Evolutionary conservation across 1,139 yeast genomes (phyloP).

Genomic region (Zygosaccharomyces pseudobailii): DNA sequence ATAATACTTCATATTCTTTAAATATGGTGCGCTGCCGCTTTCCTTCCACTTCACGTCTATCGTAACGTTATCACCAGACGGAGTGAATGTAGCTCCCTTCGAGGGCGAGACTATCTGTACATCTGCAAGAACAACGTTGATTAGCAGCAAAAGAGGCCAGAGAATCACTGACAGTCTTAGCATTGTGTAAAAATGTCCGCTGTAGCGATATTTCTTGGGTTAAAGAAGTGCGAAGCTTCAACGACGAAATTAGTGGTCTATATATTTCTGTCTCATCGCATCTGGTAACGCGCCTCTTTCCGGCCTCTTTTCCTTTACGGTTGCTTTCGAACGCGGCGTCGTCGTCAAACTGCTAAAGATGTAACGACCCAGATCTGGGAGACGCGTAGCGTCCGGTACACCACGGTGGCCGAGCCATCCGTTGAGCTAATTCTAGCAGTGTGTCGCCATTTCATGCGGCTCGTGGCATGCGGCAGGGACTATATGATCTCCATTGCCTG

Average conservation of each 20-base stretch:
- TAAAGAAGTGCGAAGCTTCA: background rate
- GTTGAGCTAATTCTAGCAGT: no score
- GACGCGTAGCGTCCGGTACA: background rate
- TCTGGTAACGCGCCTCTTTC: background rate
- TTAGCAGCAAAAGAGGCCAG: background rate
- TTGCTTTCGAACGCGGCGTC: background rate
- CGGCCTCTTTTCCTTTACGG: background rate
- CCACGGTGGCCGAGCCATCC: background rate
- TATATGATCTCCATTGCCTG: no score
- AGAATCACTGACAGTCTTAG: background rate
- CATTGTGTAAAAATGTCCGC: background rate
- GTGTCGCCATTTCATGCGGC: no score
- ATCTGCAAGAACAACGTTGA: constrained; percentile 37
- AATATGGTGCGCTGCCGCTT: constrained; percentile 43
- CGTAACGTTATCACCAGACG: constrained; percentile 43
- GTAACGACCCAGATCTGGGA: background rate
- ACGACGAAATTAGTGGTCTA: background rate
- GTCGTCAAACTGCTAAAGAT: background rate
- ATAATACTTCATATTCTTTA: constrained; percentile 43
- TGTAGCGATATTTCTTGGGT: background rate
- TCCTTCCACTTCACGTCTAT: constrained; percentile 63
- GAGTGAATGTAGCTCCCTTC: constrained; percentile 47
- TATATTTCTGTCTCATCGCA: background rate
- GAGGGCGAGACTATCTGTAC: constrained; percentile 52
- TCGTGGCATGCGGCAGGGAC: no score